Evolutionary conservation across 495 filamentous ascomycete species (phyloP), one percentile per base, ranked within the genome.

Genomic region (Aspergillus carlsbadensis): DNA sequence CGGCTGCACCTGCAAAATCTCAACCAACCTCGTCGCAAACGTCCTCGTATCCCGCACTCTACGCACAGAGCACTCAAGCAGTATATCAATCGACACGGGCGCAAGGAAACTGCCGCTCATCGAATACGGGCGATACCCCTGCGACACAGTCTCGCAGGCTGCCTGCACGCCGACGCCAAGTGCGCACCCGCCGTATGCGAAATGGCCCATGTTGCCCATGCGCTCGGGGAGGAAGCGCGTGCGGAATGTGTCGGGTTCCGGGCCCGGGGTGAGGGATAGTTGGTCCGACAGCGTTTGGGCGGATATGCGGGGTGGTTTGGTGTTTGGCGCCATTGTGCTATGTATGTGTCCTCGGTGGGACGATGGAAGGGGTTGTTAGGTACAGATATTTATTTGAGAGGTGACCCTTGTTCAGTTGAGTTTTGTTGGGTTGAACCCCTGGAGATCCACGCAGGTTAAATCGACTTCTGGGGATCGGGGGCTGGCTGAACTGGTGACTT

Each of bases 181-280:
- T 18, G 48, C 39, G 49, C 45, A 58, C 1, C 56, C 56, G 15
- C 56, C 56, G 41, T 58, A 58, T 4, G 48, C 48, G 21, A 47
- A 47, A 31, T 39, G 31, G n/a, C 48, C 48, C 10, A 48, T 10
- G 49, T 58, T 58, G 22, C 48, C 48, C 49, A 52, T 52, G 2
- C 49, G 48, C 39, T 58, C 40, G 2, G 56, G 56, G 41, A 22
- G 13, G 41, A 22, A 43, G 6, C 17, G 15, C 10, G 41, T 24
- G 20, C 22, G 17, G 41, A 43, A 43, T 43, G 41, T 22, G 3
- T 43, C 41, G 88, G n/a, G n/a, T n/a, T n/a, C n/a, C n/a, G n/a
- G n/a, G n/a, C n/a, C n/a, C n/a, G n/a, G n/a, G n/a, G n/a, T n/a
- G n/a, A n/a, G n/a, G n/a, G n/a, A n/a, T n/a, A n/a, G n/a, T n/a